A percentile compares a stretch with the other conserved stretches of the same genome.
phyloP scores from a whole-genome alignment of 352 stramenopile genomes.

The Phytophthora capsici region DNA sequence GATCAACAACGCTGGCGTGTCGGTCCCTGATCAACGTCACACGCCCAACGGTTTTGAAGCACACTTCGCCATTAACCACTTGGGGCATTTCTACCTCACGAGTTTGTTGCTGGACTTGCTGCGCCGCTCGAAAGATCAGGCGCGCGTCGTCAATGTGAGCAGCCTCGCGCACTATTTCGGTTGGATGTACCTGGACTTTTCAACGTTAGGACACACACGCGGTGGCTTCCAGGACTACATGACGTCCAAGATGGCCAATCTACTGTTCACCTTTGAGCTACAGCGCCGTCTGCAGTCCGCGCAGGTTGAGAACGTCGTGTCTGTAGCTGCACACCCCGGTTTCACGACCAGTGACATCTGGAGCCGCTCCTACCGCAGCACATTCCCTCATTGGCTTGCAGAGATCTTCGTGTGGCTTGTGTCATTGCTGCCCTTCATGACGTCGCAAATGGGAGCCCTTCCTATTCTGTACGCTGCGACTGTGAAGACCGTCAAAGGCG shows the following conservation, averaged over 20 bases:
- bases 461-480: constrained; percentile 65
- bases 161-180: constrained; percentile 54
- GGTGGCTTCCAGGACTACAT: constrained; percentile 51
- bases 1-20: constrained; percentile 81
- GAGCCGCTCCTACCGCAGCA: constrained; percentile 47
- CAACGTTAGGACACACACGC: constrained; percentile 47
- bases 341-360: constrained; percentile 62
- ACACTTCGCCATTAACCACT: constrained; percentile 79
- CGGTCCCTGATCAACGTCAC: constrained; percentile 39
- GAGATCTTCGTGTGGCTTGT: constrained; percentile 47
- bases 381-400: constrained; percentile 42
- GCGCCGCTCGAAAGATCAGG: constrained; percentile 38
- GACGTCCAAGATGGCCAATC: constrained; percentile 61
- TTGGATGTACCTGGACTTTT: constrained; percentile 42
- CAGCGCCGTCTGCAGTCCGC: constrained; percentile 44
- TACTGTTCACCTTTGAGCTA: constrained; percentile 74
- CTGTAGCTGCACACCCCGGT: constrained; percentile 59
- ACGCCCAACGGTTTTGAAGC: constrained; percentile 53
- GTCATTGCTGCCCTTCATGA: constrained; percentile 54
- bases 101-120: constrained; percentile 49
- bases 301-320: constrained; percentile 47
- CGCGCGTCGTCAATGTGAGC: constrained; percentile 61
- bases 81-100: constrained; percentile 77
- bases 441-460: constrained; percentile 47
- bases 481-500: constrained; percentile 41